A percentile compares a stretch with the other conserved stretches of the same genome.
Conservation (phyloP, 352 stramenopile species). For the Phytophthora vignae region DNA sequence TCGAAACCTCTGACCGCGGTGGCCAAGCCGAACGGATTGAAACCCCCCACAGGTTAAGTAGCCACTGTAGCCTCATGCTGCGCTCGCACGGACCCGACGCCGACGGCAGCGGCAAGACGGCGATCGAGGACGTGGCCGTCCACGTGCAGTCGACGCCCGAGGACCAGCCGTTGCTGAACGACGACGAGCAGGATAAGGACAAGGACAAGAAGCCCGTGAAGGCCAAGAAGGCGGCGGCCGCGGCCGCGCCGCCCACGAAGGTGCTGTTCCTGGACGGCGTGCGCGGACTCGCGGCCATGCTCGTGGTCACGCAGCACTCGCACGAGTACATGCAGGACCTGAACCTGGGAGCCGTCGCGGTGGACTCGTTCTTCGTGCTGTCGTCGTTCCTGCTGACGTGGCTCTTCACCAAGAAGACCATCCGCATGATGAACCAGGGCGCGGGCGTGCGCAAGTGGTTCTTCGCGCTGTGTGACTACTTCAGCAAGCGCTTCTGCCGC, state of each 20-base stretch:
- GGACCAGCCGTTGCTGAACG: conserved; percentile 26
- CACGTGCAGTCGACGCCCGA: conserved; percentile 22
- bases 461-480: conserved; percentile 51
- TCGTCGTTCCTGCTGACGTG: conserved; percentile 63
- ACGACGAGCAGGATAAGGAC: conserved; percentile 33
- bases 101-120: background rate
- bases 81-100: conserved; percentile 20
- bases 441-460: conserved; percentile 41
- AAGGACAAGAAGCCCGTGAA: conserved; percentile 26
- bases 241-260: conserved; percentile 25
- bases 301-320: conserved; percentile 45
- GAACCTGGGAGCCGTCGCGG: conserved; percentile 44
- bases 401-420: conserved; percentile 61
- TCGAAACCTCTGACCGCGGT: too few species aligned
- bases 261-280: conserved; percentile 50
- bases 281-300: conserved; percentile 39
- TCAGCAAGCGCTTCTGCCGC: conserved; percentile 50
- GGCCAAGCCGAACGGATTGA: background rate
- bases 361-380: conserved; percentile 67
- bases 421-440: conserved; percentile 33
- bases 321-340: conserved; percentile 48
- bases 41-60: background rate
- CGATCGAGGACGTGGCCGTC: background rate
- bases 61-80: conserved; percentile 4
- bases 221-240: conserved; percentile 34